Evolutionary conservation across 768 basidiomycete genomes (phyloP).

Genomic region (Wakefieldia striispora): DNA sequence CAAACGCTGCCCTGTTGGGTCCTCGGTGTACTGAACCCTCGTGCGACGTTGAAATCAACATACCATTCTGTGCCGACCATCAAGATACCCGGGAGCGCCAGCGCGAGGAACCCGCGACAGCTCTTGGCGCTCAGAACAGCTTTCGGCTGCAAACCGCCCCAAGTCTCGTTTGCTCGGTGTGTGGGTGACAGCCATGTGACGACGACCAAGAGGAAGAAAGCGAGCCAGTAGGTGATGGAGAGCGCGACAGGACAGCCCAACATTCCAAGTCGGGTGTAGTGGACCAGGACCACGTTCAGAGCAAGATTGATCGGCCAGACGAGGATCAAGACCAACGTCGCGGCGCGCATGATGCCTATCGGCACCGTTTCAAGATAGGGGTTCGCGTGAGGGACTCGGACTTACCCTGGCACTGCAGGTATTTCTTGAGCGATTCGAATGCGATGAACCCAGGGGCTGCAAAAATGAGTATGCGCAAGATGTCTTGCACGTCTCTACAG

Average conservation of each 20-base stretch:
- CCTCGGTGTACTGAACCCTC: neutral
- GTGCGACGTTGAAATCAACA: slow-evolving; percentile 8
- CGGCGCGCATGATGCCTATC: slow-evolving; percentile 71
- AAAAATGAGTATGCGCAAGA: slow-evolving; percentile 60
- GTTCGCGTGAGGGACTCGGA: neutral
- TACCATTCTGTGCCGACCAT: slow-evolving; percentile 85
- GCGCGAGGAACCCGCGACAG: slow-evolving; percentile 56
- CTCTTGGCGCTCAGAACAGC: slow-evolving; percentile 46
- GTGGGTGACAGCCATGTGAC: slow-evolving; percentile 48
- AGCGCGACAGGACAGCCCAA: slow-evolving; percentile 67
- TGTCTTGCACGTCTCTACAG: slow-evolving; percentile 58
- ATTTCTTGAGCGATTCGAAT: slow-evolving; percentile 77
- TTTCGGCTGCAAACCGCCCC: slow-evolving; percentile 55
- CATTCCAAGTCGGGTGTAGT: slow-evolving; percentile 59
- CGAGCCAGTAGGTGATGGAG: slow-evolving; percentile 68
- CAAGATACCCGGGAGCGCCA: slow-evolving; percentile 74
- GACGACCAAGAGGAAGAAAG: slow-evolving; percentile 53
- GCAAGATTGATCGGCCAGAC: slow-evolving; percentile 65
- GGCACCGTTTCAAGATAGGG: neutral
- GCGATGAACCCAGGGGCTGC: slow-evolving; percentile 74
- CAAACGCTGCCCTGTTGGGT: slow-evolving; percentile 66
- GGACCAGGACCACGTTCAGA: slow-evolving; percentile 60
- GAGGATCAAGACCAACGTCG: slow-evolving; percentile 60
- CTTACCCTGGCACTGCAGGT: slow-evolving; percentile 75
- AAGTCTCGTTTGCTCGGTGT: slow-evolving; percentile 57